These are phyloP conservation scores for Coprinopsis sp. DNA, from an alignment of 768 basidiomycete species.

Conservation along the genomic window DNA sequence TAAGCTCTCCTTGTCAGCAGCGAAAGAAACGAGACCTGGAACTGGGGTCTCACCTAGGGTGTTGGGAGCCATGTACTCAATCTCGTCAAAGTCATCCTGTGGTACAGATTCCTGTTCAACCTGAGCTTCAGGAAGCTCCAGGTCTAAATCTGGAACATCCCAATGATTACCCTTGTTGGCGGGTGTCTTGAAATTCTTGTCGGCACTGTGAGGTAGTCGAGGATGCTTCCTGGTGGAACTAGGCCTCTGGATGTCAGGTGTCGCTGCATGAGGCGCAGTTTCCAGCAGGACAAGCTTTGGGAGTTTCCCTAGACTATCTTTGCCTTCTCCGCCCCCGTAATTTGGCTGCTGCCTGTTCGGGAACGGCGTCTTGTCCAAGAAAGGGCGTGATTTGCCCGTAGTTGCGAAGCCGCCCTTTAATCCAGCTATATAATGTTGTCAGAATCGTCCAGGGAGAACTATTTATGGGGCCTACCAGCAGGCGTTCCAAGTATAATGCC, in stretches of 20 bases:
- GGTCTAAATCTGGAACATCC: constrained; percentile 62
- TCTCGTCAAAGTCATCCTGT: constrained; percentile 36
- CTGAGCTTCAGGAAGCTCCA: constrained; percentile 26
- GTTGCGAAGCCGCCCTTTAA: constrained; percentile 15
- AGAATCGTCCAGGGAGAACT: background rate
- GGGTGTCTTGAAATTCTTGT: constrained; percentile 61
- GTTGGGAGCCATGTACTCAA: constrained; percentile 52
- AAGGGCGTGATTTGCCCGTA: constrained; percentile 35
- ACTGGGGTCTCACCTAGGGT: constrained; percentile 28
- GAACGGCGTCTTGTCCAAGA: constrained; percentile 75
- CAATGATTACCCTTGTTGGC: constrained; percentile 62
- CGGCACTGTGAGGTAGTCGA: constrained; percentile 46
- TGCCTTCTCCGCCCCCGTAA: constrained; percentile 4
- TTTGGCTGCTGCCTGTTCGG: constrained; percentile 46
- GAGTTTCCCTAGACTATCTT: constrained; percentile 22
- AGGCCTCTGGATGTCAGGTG: constrained; percentile 47
- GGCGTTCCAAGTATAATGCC: constrained; percentile 27
- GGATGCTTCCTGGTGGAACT: constrained; percentile 66
- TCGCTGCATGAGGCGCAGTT: constrained; percentile 21
- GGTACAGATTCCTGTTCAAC: constrained; percentile 22
- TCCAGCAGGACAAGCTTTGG: constrained; percentile 24
- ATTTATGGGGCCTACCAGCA: constrained; percentile 32
- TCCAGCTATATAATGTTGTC: background rate
- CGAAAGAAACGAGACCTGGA: background rate
- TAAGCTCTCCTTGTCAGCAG: constrained; percentile 12